These are phyloP conservation scores for Diaporthe vexans DNA, from an alignment of 2,329 filamentous ascomycete species.

Conservation along the genomic window DNA sequence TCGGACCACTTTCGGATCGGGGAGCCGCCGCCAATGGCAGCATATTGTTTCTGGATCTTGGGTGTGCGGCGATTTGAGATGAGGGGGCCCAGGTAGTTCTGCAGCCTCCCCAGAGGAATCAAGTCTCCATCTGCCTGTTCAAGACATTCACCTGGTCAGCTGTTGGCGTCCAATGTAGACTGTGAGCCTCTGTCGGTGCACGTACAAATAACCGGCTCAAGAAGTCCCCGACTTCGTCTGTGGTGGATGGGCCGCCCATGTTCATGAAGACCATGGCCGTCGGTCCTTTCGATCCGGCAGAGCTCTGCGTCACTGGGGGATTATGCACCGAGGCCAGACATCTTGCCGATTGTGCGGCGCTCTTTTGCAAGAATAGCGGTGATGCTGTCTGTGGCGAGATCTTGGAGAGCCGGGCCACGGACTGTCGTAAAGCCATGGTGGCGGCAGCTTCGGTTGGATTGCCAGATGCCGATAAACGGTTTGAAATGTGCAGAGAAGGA, in stretches of 20 bases:
- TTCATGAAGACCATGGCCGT: conserved; percentile 99
- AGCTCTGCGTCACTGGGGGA: conserved; percentile 85
- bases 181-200: conserved; percentile 38
- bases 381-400: conserved; percentile 45
- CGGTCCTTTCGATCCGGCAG: conserved; percentile 78
- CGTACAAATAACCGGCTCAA: conserved; percentile 91
- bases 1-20: conserved; percentile 99
- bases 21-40: conserved; percentile 95
- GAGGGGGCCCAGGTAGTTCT: conserved; percentile 89
- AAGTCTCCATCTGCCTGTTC: conserved; percentile 88
- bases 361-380: conserved; percentile 47
- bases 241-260: conserved; percentile 95
- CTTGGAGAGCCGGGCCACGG: conserved; percentile 54
- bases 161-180: not conserved
- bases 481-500: not conserved
- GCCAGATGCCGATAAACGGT: not conserved
- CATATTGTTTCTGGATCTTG: conserved; percentile 97
- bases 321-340: conserved; percentile 70
- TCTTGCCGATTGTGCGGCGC: conserved; percentile 57
- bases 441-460: conserved; percentile 36
- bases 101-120: conserved; percentile 93
- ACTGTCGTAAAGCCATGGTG: conserved; percentile 58
- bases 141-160: conserved; percentile 22
- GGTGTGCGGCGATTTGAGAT: conserved; percentile 90
- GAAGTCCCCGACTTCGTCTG: conserved; percentile 89